Conservation (phyloP, 164 flowering plant genomes). For the Berberis vulgaris region DNA sequence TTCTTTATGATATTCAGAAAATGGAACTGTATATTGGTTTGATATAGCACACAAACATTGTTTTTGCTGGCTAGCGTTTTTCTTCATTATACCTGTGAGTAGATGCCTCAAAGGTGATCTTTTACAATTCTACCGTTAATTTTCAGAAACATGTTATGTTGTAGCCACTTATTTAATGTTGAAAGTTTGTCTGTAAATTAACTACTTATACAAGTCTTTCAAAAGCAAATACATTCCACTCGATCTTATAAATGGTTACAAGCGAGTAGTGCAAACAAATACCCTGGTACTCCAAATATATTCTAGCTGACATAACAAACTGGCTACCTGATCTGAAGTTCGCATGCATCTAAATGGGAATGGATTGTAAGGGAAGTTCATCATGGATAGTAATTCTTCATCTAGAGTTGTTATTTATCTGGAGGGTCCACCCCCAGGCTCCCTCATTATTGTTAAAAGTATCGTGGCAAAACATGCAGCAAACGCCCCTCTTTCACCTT, state of each 20-base stretch:
- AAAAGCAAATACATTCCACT: too few species aligned
- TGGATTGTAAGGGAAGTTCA: conserved; percentile 92
- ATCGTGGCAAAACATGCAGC: conserved; percentile 68
- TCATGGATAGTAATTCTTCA: conserved; percentile 63
- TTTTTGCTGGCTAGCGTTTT: neutral
- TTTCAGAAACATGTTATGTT: too few species aligned
- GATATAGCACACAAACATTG: too few species aligned
- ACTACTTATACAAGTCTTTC: too few species aligned
- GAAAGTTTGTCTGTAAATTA: too few species aligned
- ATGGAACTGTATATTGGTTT: too few species aligned
- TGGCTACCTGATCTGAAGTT: conserved; percentile 29
- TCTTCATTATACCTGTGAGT: neutral
- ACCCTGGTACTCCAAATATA: too few species aligned
- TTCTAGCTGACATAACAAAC: neutral
- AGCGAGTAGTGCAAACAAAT: too few species aligned
- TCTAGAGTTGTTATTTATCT: conserved; percentile 59
- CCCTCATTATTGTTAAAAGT: conserved; percentile 81
- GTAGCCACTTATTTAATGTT: too few species aligned
- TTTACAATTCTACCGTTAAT: too few species aligned
- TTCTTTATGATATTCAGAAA: neutral
- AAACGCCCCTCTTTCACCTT: conserved; percentile 64
- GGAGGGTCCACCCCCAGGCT: conserved; percentile 93
- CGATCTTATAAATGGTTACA: too few species aligned
- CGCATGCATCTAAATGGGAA: conserved; percentile 80
- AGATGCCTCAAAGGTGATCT: too few species aligned